Evolutionary conservation across 352 stramenopile genomes (phyloP).

Genomic region (Pythium folliculosum): DNA sequence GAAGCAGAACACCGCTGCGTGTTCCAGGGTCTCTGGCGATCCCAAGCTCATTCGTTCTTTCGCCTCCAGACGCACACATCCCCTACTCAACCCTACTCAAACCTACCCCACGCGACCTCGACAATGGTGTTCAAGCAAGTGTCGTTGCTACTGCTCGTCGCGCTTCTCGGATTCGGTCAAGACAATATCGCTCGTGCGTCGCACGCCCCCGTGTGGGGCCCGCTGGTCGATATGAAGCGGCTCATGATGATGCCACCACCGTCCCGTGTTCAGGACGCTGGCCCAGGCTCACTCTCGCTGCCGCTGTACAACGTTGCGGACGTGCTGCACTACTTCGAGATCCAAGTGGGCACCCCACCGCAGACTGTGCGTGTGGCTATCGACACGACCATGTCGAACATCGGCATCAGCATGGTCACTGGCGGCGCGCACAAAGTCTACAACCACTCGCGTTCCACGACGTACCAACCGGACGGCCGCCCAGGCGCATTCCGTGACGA

Average conservation of each 20-base stretch:
- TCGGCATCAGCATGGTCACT: background rate
- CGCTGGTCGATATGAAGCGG: background rate
- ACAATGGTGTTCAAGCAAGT: too few species aligned
- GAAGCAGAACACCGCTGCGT: too few species aligned
- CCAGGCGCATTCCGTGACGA: background rate
- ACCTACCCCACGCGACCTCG: too few species aligned
- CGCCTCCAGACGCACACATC: too few species aligned
- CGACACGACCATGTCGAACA: constrained; percentile 2
- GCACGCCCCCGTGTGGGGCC: background rate
- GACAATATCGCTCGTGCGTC: too few species aligned
- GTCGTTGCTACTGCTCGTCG: too few species aligned
- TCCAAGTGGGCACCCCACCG: constrained; percentile 10
- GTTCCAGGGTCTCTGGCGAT: too few species aligned
- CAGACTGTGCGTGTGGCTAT: constrained; percentile 9
- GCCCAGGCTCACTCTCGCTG: background rate
- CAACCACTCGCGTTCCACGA: constrained; percentile 15
- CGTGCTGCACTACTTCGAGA: constrained; percentile 12
- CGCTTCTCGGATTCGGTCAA: too few species aligned
- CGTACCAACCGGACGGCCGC: constrained; percentile 13
- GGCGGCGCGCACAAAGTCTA: constrained; percentile 4
- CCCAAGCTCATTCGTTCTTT: too few species aligned
- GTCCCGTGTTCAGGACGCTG: background rate
- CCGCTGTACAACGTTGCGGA: constrained; percentile 10
- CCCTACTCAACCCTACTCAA: too few species aligned
- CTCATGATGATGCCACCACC: background rate